Percentiles rank a stretch among this genome's conserved stretches.
These are phyloP conservation scores for Aspergillus bertholletiae DNA, from an alignment of 495 filamentous ascomycete species.

Conservation along the genomic window DNA sequence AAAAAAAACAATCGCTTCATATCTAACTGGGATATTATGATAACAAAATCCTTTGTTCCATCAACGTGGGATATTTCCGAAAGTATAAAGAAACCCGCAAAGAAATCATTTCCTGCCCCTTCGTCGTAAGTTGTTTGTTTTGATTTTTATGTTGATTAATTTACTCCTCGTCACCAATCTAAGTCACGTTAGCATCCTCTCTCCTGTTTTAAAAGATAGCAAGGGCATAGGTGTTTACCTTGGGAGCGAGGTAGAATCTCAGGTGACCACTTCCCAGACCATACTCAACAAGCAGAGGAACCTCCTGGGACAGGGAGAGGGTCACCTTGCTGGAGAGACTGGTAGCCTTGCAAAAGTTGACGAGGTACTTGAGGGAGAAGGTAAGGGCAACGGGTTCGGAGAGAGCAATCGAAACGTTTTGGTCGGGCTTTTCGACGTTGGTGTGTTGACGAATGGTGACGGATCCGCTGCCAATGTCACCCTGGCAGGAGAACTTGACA, in stretches of 20 bases:
- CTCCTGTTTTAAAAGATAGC: neutral
- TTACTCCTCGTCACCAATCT: conserved; percentile 91
- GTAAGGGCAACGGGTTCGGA: conserved; percentile 91
- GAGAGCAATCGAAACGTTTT: conserved; percentile 84
- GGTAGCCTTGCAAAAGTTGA: conserved; percentile 99
- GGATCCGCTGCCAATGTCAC: conserved; percentile 93
- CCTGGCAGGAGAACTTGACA: conserved; percentile 89
- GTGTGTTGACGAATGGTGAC: conserved; percentile 87
- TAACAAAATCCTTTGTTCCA: conserved; percentile 10
- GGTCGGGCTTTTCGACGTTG: conserved; percentile 85
- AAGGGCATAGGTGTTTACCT: conserved; percentile 56
- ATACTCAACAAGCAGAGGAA: conserved; percentile 95
- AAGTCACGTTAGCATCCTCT: conserved; percentile 7
- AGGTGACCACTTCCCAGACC: conserved; percentile 81
- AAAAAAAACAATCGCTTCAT: conserved; percentile 17
- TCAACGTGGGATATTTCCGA: conserved; percentile 21
- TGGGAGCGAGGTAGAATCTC: conserved; percentile 96
- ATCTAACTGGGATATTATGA: conserved; percentile 24
- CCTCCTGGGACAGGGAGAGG: conserved; percentile 91
- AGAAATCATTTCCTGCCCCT: conserved; percentile 29
- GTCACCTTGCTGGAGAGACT: conserved; percentile 78
- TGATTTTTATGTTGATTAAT: conserved; percentile 17
- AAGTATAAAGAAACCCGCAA: conserved; percentile 18
- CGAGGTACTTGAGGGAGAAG: conserved; percentile 98
- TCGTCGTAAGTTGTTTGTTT: conserved; percentile 27